phyloP scores from a whole-genome alignment of 106 monocot species.

The Acanthochlamys bracteata region DNA sequence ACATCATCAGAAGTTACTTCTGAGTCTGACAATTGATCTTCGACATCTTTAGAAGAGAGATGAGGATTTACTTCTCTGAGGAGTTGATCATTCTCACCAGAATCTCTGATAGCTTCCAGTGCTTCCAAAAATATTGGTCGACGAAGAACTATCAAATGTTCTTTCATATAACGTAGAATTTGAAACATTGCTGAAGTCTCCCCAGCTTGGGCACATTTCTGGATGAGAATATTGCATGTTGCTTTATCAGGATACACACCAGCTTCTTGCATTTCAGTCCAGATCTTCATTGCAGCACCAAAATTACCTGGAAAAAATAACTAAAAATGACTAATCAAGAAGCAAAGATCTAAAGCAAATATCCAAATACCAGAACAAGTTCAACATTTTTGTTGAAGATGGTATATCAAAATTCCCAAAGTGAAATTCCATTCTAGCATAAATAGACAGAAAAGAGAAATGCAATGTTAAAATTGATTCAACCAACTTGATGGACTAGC shows the following conservation, averaged over 20 bases:
- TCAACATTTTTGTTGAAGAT: background rate
- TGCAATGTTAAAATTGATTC: no score
- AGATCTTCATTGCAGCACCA: slow-evolving; percentile 51
- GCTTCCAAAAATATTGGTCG: slow-evolving; percentile 66
- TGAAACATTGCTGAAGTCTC: slow-evolving; percentile 47
- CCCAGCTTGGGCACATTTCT: slow-evolving; percentile 56
- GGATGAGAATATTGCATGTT: slow-evolving; percentile 70
- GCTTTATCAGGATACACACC: slow-evolving; percentile 73
- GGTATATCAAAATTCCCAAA: background rate
- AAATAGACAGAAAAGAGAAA: no score
- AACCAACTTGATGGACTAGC: no score
- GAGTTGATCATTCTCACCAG: slow-evolving; percentile 41
- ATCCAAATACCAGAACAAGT: background rate
- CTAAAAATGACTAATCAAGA: no score
- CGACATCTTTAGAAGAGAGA: slow-evolving; percentile 50
- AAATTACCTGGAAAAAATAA: slow-evolving; percentile 46
- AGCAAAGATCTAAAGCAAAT: background rate
- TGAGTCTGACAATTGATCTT: slow-evolving; percentile 19
- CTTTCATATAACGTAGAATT: slow-evolving; percentile 74
- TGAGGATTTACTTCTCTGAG: slow-evolving; percentile 82
- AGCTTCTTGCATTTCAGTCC: slow-evolving; percentile 62
- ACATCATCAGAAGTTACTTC: slow-evolving; percentile 16
- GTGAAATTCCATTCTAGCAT: no score
- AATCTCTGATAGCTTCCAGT: slow-evolving; percentile 36
- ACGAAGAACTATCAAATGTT: slow-evolving; percentile 64